Evolutionary conservation across 2,329 filamentous ascomycete genomes (phyloP), one percentile per base, ranked within the genome.

Genomic region (Thyridium curvatum): DNA sequence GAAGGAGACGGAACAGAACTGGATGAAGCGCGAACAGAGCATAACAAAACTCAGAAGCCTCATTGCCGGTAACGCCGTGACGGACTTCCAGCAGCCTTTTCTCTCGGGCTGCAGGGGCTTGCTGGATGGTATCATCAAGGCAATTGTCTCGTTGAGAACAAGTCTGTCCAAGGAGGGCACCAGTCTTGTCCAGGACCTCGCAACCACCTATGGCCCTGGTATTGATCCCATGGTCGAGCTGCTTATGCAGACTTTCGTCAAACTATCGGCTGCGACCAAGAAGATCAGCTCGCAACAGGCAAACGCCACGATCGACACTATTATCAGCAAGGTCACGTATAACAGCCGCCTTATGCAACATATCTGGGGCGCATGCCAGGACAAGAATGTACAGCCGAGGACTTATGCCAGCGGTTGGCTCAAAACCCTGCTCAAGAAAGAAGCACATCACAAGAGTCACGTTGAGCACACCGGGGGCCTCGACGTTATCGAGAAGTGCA

Each of bases 201-300:
- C 88, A 14, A 77, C 74, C 48, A 79, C 75, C 8, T 80, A 86
- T 34, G 89, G 89, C 1, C 74, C 87, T 2, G 83, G 74, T 31
- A 80, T 96, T 52, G 91, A 97, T 53, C 77, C 84, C 10, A 86
- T 94, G 80, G 84, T 93, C 8, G 91, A 97, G 62, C 78, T 96
- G 37, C 71, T 96, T 16, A 78, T 97, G 64, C 89, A 95, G 54
- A 84, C 79, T 18, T 79, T 96, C 51, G 80, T 97, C 65, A 96
- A 95, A 62, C 77, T 96, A 46, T 90, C 84, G 48, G 87, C 82
- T 9, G 82, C 82, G 17, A 94, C 91, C 35, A 98, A 98, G 63
- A 94, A 94, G 60, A 95, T 98, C 49, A 82, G 79, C 41, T 88
- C 88, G 1, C 83, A 94, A 53, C 82, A 85, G 46, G 91, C 86